Evolutionary conservation across 1,139 yeast species (phyloP), one percentile per base, ranked within the genome.

Genomic region (Geotrichum restrictum): DNA sequence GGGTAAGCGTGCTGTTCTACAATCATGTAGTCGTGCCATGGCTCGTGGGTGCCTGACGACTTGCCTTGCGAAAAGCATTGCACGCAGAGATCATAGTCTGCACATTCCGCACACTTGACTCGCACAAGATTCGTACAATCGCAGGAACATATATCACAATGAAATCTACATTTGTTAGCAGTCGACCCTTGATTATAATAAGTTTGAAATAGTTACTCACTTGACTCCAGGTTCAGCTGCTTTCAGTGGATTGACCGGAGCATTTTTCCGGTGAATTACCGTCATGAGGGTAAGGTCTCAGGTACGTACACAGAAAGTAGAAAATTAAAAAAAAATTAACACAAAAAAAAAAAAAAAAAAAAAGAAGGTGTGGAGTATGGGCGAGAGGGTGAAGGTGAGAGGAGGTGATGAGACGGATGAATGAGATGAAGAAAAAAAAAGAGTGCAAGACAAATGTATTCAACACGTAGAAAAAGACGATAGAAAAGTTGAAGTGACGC

Each of bases 1-100:
- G 99, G 98, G 65, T 88, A 93, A 3, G 96, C 87, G 65, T 91
- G 93, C 62, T 94, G 96, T 68, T 93, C 98, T 41, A 93, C 85
- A 24, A 93, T 87, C 64, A 83, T 79, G 69, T 93, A 93, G 66
- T 88, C 95, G 67, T 93, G 99, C 80, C 83, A 88, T 27, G 98
- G 98, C 69, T 88, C 83, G 71, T 93, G 99, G 59, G 81, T 84
- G 1, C 89, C 94, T 3, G 94, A 80, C 31, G 81, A 74, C 19
- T 80, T 74, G 11, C 98, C 99, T 57, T 83, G 80, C 2, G 96
- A 84, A 71, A 93, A 93, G 67, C 99, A 93, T 4, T 95, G 96
- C 7, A 94, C 98, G 74, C 99, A 93, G 29, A 93, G 74, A 67
- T 93, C 98, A 64, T 93, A 94, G 67, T 93, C 98, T 3, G 83